A percentile compares a stretch with the other conserved stretches of the same genome.
These are phyloP conservation scores for Leishmania tarentolae DNA, from an alignment of 208 protist species.

Conservation along the genomic window DNA sequence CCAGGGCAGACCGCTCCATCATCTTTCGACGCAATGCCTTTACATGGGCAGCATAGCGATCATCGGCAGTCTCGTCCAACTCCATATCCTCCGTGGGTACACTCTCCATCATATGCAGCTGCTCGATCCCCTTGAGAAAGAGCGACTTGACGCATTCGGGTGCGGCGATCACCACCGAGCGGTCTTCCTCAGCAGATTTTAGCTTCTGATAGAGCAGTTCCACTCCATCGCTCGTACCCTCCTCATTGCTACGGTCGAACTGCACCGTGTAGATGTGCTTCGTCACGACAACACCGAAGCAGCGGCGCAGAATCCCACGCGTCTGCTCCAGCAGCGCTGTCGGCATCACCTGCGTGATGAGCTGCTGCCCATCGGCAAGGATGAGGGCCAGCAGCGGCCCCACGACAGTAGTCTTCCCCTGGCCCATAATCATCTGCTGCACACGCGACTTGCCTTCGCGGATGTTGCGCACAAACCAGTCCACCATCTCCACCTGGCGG, in stretches of 20 bases:
- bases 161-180: slow-evolving; percentile 85
- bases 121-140: slow-evolving; percentile 93
- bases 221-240: slow-evolving; percentile 37
- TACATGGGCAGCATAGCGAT: slow-evolving; percentile 40
- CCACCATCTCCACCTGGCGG: slow-evolving; percentile 93
- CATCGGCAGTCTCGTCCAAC: slow-evolving; percentile 37
- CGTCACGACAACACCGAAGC: slow-evolving; percentile 92
- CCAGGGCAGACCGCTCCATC: slow-evolving; percentile 54
- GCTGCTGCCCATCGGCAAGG: slow-evolving; percentile 89
- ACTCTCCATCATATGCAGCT: slow-evolving; percentile 86
- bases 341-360: slow-evolving; percentile 94
- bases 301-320: slow-evolving; percentile 84
- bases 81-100: slow-evolving; percentile 45
- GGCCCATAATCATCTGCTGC: slow-evolving; percentile 97
- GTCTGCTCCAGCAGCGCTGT: slow-evolving; percentile 93
- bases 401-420: slow-evolving; percentile 96
- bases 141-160: slow-evolving; percentile 94
- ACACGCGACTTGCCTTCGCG: slow-evolving; percentile 75
- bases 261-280: slow-evolving; percentile 91
- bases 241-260: slow-evolving; percentile 80
- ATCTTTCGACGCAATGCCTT: slow-evolving; percentile 45
- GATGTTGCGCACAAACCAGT: slow-evolving; percentile 82
- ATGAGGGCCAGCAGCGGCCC: slow-evolving; percentile 93
- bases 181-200: slow-evolving; percentile 47
- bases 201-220: slow-evolving; percentile 77